These are phyloP conservation scores for Botrytis elliptica DNA, from an alignment of 2,329 filamentous ascomycete genomes.

Conservation along the genomic window DNA sequence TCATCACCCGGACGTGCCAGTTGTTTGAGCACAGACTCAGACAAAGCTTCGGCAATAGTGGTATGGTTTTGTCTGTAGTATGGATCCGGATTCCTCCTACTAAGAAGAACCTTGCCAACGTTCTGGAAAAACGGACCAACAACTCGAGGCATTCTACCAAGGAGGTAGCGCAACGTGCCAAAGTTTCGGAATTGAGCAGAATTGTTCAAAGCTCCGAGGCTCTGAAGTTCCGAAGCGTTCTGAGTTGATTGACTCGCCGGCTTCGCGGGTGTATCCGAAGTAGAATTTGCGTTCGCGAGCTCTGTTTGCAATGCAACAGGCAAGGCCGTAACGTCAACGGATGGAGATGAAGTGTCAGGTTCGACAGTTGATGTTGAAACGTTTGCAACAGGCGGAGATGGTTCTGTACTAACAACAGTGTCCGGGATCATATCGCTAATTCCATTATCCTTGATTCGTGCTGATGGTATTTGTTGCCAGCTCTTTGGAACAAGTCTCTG, in stretches of 20 bases:
- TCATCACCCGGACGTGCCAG: slow-evolving; percentile 48
- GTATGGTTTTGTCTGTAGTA: slow-evolving; percentile 55
- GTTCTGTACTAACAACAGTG: slow-evolving; percentile 23
- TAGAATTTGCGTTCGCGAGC: background rate
- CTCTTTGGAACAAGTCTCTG: slow-evolving; percentile 70
- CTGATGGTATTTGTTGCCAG: slow-evolving; percentile 46
- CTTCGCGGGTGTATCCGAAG: background rate
- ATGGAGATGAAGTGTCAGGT: background rate
- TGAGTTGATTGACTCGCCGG: background rate
- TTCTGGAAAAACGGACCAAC: slow-evolving; percentile 85
- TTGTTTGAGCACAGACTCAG: slow-evolving; percentile 67
- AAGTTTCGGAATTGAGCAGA: slow-evolving; percentile 67
- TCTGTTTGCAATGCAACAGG: background rate
- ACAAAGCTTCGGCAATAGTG: slow-evolving; percentile 63
- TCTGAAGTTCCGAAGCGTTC: slow-evolving; percentile 55
- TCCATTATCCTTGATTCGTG: slow-evolving; percentile 30
- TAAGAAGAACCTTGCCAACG: slow-evolving; percentile 77
- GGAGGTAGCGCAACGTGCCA: slow-evolving; percentile 69
- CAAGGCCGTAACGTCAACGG: background rate
- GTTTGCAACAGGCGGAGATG: slow-evolving; percentile 17
- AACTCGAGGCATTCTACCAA: slow-evolving; percentile 74
- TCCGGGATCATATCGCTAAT: slow-evolving; percentile 23
- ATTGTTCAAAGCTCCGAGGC: slow-evolving; percentile 56
- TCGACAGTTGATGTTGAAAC: background rate
- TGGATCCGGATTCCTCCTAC: slow-evolving; percentile 68